Base-by-base conservation (phyloP, 441 rosid species). In the Caryocar brasiliense region DNA sequence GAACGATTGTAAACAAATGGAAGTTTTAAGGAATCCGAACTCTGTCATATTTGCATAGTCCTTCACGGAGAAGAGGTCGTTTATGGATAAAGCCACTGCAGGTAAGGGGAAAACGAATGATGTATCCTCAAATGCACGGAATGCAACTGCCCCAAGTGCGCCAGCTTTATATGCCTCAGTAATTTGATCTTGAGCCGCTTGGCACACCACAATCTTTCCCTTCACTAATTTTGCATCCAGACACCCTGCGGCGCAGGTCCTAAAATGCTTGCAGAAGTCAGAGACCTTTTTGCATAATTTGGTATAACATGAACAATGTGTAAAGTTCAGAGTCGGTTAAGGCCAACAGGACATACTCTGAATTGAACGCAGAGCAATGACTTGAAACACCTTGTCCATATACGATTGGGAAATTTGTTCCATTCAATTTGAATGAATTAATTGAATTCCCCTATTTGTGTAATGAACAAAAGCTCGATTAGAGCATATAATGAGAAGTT, bases 191-290 rank as follows among this genome's bases (percentile, higher is more conserved):
- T 6, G 1, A 1, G 1, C 1, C 0, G 8, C 17, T 15, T 59
- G 51, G 21, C 77, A 78, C 8, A 73, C 4, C 30, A 76, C 68
- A 42, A 81, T 71, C 47, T 73, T 78, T 36, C 68, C 74, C 19
- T 59, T 64, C 20, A 73, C 72, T 22, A 56, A 13, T 6, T 12
- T 39, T 2, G 32, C 52, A 32, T 62, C 55, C 18, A 73, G 6
- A 25, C 73, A 73, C 20, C 49, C 70, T 10, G 7, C 0, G 1
- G 1, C 0, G 22, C 77, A 72, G 0, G 3, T 3, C 57, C 76
- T 71, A 58, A 34, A 40, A 56, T 18, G 17, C 3, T 20, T 26
- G 53, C 29, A 51, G 7, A 19, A 9, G 17, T 3, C 22, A 6
- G 2, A 23, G 17, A 5, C 45, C 8, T 12, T 22, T 11, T 11